phyloP scores from a whole-genome alignment of 225 moss, liverwort and hornwort species.

The Asterella californica region DNA sequence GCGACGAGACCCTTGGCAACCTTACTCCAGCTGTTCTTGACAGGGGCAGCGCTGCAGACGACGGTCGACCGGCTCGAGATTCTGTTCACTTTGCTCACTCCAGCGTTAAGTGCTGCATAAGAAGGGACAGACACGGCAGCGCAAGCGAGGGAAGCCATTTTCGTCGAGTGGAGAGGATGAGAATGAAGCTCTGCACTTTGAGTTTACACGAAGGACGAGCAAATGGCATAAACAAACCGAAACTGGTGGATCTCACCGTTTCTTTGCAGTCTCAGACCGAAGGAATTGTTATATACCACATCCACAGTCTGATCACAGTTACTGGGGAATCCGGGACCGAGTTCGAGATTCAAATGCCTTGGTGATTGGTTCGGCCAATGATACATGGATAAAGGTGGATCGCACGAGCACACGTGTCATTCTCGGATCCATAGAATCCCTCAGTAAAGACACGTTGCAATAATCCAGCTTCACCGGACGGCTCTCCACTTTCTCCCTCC shows the following conservation, averaged over 20 bases:
- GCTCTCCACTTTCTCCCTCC: not conserved
- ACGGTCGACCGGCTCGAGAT: slow-evolving; percentile 28
- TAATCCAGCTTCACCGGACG: not conserved
- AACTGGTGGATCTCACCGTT: not conserved
- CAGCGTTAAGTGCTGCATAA: slow-evolving; percentile 46
- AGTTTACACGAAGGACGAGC: not conserved
- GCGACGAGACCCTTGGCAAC: slow-evolving; percentile 64
- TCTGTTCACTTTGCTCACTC: slow-evolving; percentile 22
- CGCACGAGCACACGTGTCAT: not conserved
- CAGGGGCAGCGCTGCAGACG: slow-evolving; percentile 59
- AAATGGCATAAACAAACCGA: not conserved
- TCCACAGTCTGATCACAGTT: too few relatives aligned
- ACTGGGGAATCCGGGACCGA: not conserved
- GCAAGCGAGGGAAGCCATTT: slow-evolving; percentile 57
- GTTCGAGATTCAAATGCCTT: not conserved
- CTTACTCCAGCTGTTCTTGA: slow-evolving; percentile 48
- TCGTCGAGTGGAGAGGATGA: not conserved
- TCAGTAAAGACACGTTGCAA: not conserved
- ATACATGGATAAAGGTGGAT: not conserved
- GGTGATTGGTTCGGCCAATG: not conserved
- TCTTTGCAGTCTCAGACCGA: not conserved
- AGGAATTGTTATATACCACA: slow-evolving; percentile 1
- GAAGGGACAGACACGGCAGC: slow-evolving; percentile 45
- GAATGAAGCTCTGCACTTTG: not conserved
- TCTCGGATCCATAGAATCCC: not conserved